Evolutionary conservation across 176 grass and related monocot species (phyloP), one percentile per base, ranked within the genome.

Genomic region (Themeda triandra): DNA sequence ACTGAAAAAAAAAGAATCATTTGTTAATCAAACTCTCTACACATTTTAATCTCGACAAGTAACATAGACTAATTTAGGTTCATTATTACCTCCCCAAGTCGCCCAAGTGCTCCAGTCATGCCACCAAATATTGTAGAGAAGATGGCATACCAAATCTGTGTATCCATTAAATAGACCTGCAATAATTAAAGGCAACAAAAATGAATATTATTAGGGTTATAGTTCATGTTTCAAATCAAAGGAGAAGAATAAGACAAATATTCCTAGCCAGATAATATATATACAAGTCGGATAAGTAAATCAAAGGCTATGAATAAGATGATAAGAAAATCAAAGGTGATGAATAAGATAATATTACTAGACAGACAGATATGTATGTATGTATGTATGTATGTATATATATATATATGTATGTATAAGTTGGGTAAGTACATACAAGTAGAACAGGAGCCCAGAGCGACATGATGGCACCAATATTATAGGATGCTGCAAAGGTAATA

Each of bases 141-240:
- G 75, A 98, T 88, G 63, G 95, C 86, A 18, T 98, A 98, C 95
- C 95, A 98, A 84, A 98, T 98, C 76, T 98, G 95, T 56, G 95
- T 95, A 84, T 98, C 95, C 95, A 98, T 95, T 63, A 98, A 95
- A 71, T 98, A 98, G 24, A 98, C 92, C 95, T 98, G 73, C 60
- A 86, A 83, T 56, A 81, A 77, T 81, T 64, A 56, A 69, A 89
- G 77, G 35, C 13, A 33, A 82, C 31, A 24, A 25, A 76, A 29
- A 58, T 46, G 30, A 69, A 32, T 45, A 76, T 77, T 64, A 28
- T n/a, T n/a, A n/a, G 68, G 32, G 64, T 69, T 63, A 76, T 24
- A 64, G 41, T 41, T 58, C 48, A 75, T 59, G 25, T 62, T 76
- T 53, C 71, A 51, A 76, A 86, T 51, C 25, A 32, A 82, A 64